Conservation (phyloP, 2,329 filamentous ascomycete species). For the Botryosphaeria dothidea region DNA sequence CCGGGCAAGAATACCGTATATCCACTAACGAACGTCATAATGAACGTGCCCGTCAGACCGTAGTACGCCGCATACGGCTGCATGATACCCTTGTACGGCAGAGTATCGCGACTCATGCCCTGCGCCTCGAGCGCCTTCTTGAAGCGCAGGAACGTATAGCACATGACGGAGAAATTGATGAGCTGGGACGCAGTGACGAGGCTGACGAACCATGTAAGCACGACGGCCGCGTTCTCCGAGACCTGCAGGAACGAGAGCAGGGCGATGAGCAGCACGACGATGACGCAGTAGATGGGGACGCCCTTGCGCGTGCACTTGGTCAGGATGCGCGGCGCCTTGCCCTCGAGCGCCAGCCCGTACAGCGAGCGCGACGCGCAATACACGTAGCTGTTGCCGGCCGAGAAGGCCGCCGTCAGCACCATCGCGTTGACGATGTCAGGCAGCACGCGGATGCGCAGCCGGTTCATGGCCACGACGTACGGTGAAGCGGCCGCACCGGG, state of each 20-base stretch:
- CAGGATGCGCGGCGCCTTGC: constrained; percentile 46
- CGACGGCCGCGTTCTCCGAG: constrained; percentile 60
- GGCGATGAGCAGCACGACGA: constrained; percentile 53
- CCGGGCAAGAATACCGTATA: constrained; percentile 74
- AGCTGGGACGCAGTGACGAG: constrained; percentile 43
- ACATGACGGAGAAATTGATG: constrained; percentile 41
- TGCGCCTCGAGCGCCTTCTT: constrained; percentile 39
- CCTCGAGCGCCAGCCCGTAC: constrained; percentile 61
- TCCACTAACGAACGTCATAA: constrained; percentile 75
- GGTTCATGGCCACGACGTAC: constrained; percentile 51
- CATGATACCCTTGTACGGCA: constrained; percentile 40
- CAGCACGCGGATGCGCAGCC: constrained; percentile 47
- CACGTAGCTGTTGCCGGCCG: constrained; percentile 75
- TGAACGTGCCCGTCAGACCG: constrained; percentile 63
- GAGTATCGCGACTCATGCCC: constrained; percentile 39
- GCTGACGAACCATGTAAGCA: constrained; percentile 52
- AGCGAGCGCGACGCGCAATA: constrained; percentile 71
- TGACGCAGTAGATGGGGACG: constrained; percentile 47
- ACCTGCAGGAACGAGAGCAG: constrained; percentile 71
- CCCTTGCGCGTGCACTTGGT: constrained; percentile 45
- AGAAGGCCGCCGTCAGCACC: constrained; percentile 75
- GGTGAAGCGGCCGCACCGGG: constrained; percentile 65
- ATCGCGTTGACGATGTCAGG: constrained; percentile 73
- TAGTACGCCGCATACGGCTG: constrained; percentile 39
- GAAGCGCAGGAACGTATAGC: constrained; percentile 39